Evolutionary conservation across 108 stramenopile genomes (phyloP), one percentile per base, ranked within the genome.

Genomic region (Cyclotella baltica): DNA sequence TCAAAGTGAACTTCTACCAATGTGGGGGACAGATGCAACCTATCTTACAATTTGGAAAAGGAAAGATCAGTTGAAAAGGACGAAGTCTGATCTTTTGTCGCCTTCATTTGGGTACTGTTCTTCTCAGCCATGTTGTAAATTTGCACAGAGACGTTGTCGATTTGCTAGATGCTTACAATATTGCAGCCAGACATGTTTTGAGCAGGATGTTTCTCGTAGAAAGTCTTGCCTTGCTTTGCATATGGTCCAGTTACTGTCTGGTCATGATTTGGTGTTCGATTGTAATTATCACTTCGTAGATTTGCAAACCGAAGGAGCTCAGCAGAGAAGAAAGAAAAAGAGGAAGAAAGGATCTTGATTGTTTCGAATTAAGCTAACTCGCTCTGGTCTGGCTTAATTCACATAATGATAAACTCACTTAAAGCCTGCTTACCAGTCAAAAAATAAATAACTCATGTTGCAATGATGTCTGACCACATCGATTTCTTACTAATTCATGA

Each of bases 1-100:
- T 0, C 30, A 65, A 23, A 37, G 35, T 10, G 73, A 74, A 47
- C 67, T 47, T 40, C 72, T 80, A 6, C 80, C 80, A 19, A 11
- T 74, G 1, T 83, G 81, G 81, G 77, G 81, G 4, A 83, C 81
- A 23, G 81, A 83, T 67, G 71, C 77, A n/a, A 73, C 81, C 25
- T 83, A 77, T 35, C 72, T 83, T 15, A 83, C 76, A 15, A 73
- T 77, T 56, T 83, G 81, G 81, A 78, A 30, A 25, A 72, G 55
- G 52, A 77, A 73, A n/a, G 27, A 18, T 25, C 33, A n/a, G 4
- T 13, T 3, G 20, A 43, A 65, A 34, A 53, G 22, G 22, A 31
- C 30, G 23, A 10, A 25, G 6, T 16, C 46, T 16, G 34, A 50
- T 2, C 34, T 57, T n/a, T 27, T 23, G 52, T 80, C 73, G 19